phyloP scores from a whole-genome alignment of 2,329 filamentous ascomycete genomes.

The Dothiorella sarmentorum region DNA sequence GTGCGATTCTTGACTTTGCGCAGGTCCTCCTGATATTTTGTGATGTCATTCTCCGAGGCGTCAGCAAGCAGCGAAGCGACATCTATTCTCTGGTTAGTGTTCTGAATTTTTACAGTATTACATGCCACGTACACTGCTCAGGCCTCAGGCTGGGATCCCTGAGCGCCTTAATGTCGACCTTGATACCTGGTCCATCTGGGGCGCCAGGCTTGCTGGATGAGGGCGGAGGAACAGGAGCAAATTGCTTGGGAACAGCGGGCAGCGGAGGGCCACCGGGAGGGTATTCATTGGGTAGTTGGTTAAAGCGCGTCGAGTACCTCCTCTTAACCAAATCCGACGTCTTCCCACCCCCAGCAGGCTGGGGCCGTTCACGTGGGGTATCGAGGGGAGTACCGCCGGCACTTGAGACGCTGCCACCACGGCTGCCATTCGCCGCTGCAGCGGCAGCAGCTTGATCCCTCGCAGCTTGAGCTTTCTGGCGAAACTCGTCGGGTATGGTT shows the following conservation, averaged over 20 bases:
- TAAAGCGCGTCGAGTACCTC: constrained; percentile 90
- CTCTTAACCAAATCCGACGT: constrained; percentile 86
- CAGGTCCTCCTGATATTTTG: constrained; percentile 72
- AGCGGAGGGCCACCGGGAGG: constrained; percentile 63
- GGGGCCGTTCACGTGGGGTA: constrained; percentile 40
- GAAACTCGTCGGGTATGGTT: constrained; percentile 17
- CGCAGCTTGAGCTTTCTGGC: neutral
- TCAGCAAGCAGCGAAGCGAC: constrained; percentile 72
- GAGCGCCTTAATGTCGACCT: constrained; percentile 73
- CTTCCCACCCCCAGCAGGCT: constrained; percentile 43
- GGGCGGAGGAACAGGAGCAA: constrained; percentile 47
- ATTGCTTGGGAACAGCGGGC: constrained; percentile 55
- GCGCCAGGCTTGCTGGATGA: constrained; percentile 47
- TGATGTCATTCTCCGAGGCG: constrained; percentile 82
- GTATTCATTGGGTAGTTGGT: constrained; percentile 68
- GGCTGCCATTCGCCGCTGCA: neutral
- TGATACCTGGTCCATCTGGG: constrained; percentile 54
- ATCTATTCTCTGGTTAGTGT: constrained; percentile 38
- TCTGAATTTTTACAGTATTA: constrained; percentile 23
- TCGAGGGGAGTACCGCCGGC: constrained; percentile 24
- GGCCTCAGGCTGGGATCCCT: constrained; percentile 74
- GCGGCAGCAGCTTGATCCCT: neutral
- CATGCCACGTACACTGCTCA: constrained; percentile 64
- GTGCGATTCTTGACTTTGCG: constrained; percentile 74
- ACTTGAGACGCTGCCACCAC: constrained; percentile 12